Conservation (phyloP, 495 filamentous ascomycete species). For the Neurospora tetrasperma region DNA sequence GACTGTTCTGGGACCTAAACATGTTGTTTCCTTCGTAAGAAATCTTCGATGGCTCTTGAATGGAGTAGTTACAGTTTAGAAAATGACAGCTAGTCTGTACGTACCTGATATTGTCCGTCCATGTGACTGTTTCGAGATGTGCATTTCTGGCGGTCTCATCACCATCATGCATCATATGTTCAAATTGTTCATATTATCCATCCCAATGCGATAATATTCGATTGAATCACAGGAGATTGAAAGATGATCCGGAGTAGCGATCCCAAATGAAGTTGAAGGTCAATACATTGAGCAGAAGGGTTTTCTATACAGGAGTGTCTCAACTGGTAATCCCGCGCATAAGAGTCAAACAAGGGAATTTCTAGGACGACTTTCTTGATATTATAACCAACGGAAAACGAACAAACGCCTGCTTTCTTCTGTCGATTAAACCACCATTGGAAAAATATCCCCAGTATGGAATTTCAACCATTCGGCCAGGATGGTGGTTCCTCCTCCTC, state of each 20-base stretch:
- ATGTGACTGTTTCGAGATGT: neutral
- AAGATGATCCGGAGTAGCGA: rapidly evolving
- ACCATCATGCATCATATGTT: neutral
- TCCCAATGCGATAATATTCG: neutral
- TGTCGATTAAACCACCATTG: neutral
- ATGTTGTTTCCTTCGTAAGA: neutral
- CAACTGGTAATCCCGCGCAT: neutral
- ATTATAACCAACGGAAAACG: neutral
- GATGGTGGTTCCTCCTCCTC: neutral
- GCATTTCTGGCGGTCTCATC: neutral
- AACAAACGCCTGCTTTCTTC: neutral
- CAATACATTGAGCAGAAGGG: neutral
- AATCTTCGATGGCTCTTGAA: neutral
- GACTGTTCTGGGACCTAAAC: neutral
- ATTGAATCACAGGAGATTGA: neutral
- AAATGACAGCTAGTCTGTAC: neutral
- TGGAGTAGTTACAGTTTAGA: neutral
- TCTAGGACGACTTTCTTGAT: neutral
- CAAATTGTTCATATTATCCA: neutral
- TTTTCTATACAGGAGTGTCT: neutral
- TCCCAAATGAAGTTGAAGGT: neutral
- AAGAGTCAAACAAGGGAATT: neutral
- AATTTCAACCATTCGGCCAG: neutral
- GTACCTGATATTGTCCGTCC: neutral
- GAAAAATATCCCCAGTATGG: neutral